Evolutionary conservation across 2,329 filamentous ascomycete genomes (phyloP).

Genomic region (Pseudogymnoascus sp.): DNA sequence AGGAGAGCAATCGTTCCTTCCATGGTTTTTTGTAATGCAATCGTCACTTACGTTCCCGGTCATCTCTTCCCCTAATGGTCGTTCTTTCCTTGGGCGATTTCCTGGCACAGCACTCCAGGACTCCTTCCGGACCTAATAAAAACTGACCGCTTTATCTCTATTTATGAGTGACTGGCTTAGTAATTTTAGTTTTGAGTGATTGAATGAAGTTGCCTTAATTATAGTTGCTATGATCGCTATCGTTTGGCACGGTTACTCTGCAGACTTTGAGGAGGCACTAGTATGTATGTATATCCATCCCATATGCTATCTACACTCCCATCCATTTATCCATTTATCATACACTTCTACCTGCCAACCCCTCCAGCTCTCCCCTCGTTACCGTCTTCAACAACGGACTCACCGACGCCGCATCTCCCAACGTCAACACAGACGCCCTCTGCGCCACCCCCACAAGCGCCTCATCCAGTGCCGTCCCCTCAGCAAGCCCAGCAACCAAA

Average conservation of each 20-base stretch:
- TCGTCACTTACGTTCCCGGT: too few relatives aligned
- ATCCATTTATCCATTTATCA: neutral
- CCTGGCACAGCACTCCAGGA: too few relatives aligned
- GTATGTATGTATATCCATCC: neutral
- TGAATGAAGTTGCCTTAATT: neutral
- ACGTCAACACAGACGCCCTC: conserved; percentile 67
- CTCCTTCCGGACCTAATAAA: too few relatives aligned
- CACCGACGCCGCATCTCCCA: conserved; percentile 70
- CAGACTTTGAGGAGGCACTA: neutral
- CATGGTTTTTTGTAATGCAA: too few relatives aligned
- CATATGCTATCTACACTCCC: neutral
- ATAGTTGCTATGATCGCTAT: neutral
- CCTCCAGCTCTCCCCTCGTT: conserved; percentile 15
- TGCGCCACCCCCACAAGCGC: conserved; percentile 74
- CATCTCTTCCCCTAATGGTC: too few relatives aligned
- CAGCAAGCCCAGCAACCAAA: conserved; percentile 68
- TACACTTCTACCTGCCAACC: conserved; percentile 9
- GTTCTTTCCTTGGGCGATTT: too few relatives aligned
- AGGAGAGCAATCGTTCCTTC: too few relatives aligned
- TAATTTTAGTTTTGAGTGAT: neutral
- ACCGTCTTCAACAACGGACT: conserved; percentile 40
- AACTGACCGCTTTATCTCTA: neutral
- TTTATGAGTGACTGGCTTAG: neutral
- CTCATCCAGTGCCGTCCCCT: conserved; percentile 36
- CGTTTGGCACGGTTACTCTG: neutral